Percentiles rank a stretch among this genome's conserved stretches.
Evolutionary conservation across 2,329 filamentous ascomycete genomes (phyloP).

Genomic region (Rhynchosporium graminicola): DNA sequence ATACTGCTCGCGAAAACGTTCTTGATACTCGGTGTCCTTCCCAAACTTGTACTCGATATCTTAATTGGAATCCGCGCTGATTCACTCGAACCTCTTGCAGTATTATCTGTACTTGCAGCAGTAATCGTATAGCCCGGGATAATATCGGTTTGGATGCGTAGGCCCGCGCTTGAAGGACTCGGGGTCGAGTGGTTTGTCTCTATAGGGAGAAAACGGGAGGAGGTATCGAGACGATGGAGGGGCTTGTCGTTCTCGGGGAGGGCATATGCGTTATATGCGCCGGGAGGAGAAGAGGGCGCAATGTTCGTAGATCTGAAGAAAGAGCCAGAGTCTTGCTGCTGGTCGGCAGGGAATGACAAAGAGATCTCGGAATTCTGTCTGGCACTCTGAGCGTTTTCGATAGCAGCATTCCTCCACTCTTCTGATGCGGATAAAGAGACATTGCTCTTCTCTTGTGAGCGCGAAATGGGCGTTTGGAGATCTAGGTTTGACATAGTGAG

Average conservation of each 20-base stretch:
- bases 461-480: slow-evolving; percentile 26
- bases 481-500: slow-evolving; percentile 33
- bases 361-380: slow-evolving; percentile 22
- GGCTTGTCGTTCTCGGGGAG: slow-evolving; percentile 18
- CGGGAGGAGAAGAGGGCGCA: slow-evolving; percentile 42
- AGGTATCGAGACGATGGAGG: slow-evolving; percentile 34
- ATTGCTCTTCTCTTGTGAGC: slow-evolving; percentile 21
- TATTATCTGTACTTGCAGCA: slow-evolving; percentile 30
- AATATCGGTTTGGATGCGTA: slow-evolving; percentile 44
- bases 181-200: slow-evolving; percentile 24
- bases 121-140: slow-evolving; percentile 34
- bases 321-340: slow-evolving; percentile 20
- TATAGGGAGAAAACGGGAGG: slow-evolving; percentile 26
- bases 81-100: slow-evolving; percentile 25
- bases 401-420: slow-evolving; percentile 12
- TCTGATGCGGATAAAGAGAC: slow-evolving; percentile 15
- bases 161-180: slow-evolving; percentile 37
- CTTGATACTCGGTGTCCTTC: slow-evolving; percentile 63
- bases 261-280: slow-evolving; percentile 18
- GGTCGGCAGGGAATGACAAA: slow-evolving; percentile 19
- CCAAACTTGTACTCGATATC: slow-evolving; percentile 41
- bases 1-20: slow-evolving; percentile 53
- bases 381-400: slow-evolving; percentile 25
- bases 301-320: slow-evolving; percentile 45
- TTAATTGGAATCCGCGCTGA: slow-evolving; percentile 22